phyloP scores from a whole-genome alignment of 345 rosid species.

The Linum trigynum region DNA sequence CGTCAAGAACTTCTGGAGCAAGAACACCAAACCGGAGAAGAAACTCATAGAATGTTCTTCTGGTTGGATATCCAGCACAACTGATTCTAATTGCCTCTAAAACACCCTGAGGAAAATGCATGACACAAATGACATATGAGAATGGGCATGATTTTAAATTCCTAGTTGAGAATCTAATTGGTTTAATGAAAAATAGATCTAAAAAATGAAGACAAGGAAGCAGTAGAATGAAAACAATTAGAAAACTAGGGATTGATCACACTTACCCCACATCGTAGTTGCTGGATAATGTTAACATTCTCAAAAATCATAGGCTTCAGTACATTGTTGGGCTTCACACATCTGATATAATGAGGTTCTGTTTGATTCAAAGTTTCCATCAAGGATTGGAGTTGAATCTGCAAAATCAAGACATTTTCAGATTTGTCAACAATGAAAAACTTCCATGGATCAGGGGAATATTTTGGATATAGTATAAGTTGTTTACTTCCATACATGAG shows the following conservation, averaged over 20 bases:
- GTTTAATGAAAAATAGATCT: not conserved
- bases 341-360: constrained; percentile 99
- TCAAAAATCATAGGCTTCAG: constrained; percentile 97
- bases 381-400: constrained; percentile 96
- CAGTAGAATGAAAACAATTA: constrained; percentile 7
- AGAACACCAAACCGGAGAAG: constrained; percentile 96
- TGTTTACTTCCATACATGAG: constrained; percentile 2
- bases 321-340: constrained; percentile 97
- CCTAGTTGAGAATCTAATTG: not conserved
- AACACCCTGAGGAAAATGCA: constrained; percentile 57
- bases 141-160: constrained; percentile 10
- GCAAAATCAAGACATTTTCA: constrained; percentile 27
- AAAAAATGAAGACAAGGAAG: not conserved
- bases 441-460: not conserved
- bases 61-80: constrained; percentile 99
- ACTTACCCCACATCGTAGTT: constrained; percentile 98
- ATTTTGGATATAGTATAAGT: not conserved
- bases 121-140: constrained; percentile 5
- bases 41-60: constrained; percentile 88
- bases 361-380: constrained; percentile 95
- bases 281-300: constrained; percentile 85
- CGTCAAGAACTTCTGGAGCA: constrained; percentile 92
- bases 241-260: constrained; percentile 18
- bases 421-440: constrained; percentile 18
- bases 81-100: constrained; percentile 99